A percentile compares a stretch with the other conserved stretches of the same genome.
Conservation (phyloP, 2,329 filamentous ascomycete species). For the Ceratocystis destructans region DNA sequence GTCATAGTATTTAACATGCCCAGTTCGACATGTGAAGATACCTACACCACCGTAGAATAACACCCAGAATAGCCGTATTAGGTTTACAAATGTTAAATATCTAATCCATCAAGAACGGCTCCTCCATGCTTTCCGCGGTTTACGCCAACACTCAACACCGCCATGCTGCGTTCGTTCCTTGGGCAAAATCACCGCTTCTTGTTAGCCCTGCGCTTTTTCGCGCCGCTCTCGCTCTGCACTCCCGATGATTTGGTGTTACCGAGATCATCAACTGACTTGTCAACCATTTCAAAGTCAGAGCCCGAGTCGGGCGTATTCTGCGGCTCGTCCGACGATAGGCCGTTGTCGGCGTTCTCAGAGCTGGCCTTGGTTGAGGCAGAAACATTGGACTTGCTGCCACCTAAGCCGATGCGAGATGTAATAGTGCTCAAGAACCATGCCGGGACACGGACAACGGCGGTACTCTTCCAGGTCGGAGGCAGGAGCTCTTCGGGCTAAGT, state of each 20-base stretch:
- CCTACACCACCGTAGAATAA: neutral
- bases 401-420: constrained; percentile 35
- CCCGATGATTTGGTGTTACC: constrained; percentile 36
- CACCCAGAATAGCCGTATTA: neutral
- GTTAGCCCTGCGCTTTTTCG: constrained; percentile 37
- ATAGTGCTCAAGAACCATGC: constrained; percentile 47
- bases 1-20: neutral
- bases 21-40: neutral
- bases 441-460: constrained; percentile 67
- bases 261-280: constrained; percentile 35
- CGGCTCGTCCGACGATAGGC: constrained; percentile 31
- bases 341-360: constrained; percentile 29
- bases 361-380: constrained; percentile 24
- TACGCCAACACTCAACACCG: neutral
- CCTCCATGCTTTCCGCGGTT: neutral
- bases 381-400: constrained; percentile 9
- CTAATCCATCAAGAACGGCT: neutral
- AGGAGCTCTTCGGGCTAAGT: constrained; percentile 63
- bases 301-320: constrained; percentile 40
- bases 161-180: neutral
- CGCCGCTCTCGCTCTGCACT: constrained; percentile 31
- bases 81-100: neutral
- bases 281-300: constrained; percentile 50
- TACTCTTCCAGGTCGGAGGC: constrained; percentile 65
- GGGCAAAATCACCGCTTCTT: constrained; percentile 36